Evolutionary conservation across 106 monocot species (phyloP), one percentile per base, ranked within the genome.

Genomic region (Acorus calamus): DNA sequence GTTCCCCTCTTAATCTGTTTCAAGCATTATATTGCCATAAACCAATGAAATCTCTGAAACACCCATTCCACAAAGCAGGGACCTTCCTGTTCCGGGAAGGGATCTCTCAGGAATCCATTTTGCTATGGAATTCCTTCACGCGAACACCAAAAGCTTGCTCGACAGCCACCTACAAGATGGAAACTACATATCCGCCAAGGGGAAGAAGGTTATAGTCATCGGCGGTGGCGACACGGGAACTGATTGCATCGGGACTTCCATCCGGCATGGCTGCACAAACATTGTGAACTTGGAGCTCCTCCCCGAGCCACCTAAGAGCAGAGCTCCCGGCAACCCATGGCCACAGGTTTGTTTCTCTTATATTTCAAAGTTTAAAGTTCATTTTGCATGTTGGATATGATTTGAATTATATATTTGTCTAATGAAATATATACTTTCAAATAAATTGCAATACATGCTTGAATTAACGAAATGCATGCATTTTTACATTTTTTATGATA

Each of bases 201-300:
- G 92, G 42, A 98, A 98, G 64, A 98, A 88, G 76, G 98, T 98
- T 12, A 83, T 98, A 3, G 98, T 98, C 41, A 98, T 98, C 42
- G 98, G 98, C 50, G 98, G 98, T 14, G 98, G 98, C 50, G 98
- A 98, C 59, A 98, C 98, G 42, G 98, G 98, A 45, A 98, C 98
- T 11, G 98, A 98, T 72, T 98, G 98, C 71, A 92, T 98, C 43
- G 98, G 88, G 0, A 98, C 98, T 52, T 98, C 98, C 48, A 88
- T 98, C 62, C 69, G 98, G 60, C 98, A 98, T 53, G 98, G 98
- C 2, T 98, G 98, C 79, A 79, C 78, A 5, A 61, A 50, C 65
- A 7, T 98, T 8, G 77, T 98, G 47, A 98, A 98, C 60, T 75
- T 98, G 8, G 98, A 98, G 71, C 98, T 98, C 47, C 81, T 92